Percentiles rank a stretch among this genome's conserved stretches.
These are phyloP conservation scores for Marasmius sp. DNA, from an alignment of 1,284 basidiomycete species.

Conservation along the genomic window DNA sequence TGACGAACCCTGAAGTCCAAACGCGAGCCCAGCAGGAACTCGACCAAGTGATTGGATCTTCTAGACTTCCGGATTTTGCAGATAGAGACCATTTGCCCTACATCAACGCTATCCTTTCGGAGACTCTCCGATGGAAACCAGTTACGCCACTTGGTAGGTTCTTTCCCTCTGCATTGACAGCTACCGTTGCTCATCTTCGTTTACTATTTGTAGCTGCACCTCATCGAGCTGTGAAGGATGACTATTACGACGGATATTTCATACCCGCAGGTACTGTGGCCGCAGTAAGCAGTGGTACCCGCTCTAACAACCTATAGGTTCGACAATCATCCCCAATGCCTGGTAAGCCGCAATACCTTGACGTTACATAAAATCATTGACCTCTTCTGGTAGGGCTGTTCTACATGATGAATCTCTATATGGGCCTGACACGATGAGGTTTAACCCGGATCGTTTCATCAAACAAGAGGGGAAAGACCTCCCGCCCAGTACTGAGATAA, in stretches of 20 bases:
- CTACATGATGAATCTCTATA: not conserved
- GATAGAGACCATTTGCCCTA: slow-evolving; percentile 2
- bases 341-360: not conserved
- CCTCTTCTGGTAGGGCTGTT: not conserved
- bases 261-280: not conserved
- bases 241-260: not conserved
- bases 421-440: not conserved
- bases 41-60: not conserved
- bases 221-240: not conserved
- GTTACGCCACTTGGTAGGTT: not conserved
- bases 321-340: not conserved
- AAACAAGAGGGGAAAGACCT: not conserved
- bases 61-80: not conserved
- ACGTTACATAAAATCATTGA: not conserved
- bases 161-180: not conserved
- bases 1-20: slow-evolving; percentile 1
- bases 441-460: not conserved
- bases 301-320: not conserved
- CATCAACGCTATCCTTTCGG: not conserved
- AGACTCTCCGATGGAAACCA: slow-evolving; percentile 3
- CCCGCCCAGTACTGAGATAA: not conserved
- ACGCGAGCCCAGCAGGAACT: not conserved
- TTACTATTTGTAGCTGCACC: not conserved
- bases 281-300: not conserved
- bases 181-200: not conserved